A percentile compares a stretch with the other conserved stretches of the same genome.
Conservation (phyloP, 2,329 filamentous ascomycete species). For the Monilinia laxa region DNA sequence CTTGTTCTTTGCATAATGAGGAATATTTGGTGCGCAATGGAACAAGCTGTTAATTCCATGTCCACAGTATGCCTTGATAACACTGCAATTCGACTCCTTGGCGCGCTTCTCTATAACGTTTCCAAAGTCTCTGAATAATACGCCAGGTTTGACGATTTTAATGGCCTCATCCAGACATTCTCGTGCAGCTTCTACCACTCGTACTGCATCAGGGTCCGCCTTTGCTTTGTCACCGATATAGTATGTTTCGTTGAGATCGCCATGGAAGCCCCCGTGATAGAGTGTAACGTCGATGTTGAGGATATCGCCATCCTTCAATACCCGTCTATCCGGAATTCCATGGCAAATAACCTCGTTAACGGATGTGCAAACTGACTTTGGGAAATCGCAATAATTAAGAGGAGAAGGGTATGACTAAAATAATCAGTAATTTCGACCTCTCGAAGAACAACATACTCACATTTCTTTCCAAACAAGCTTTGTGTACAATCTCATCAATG, state of each 20-base stretch:
- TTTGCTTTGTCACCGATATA: conserved; percentile 89
- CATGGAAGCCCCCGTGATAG: conserved; percentile 93
- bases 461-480: conserved; percentile 88
- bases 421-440: conserved; percentile 28
- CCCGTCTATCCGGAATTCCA: conserved; percentile 89
- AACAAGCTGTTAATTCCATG: conserved; percentile 94
- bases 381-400: conserved; percentile 93
- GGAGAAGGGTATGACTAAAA: conserved; percentile 87
- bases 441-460: conserved; percentile 54
- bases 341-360: conserved; percentile 98
- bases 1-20: conserved; percentile 98
- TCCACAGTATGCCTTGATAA: conserved; percentile 93
- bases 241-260: conserved; percentile 97
- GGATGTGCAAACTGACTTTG: conserved; percentile 96
- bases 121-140: conserved; percentile 87
- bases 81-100: conserved; percentile 79
- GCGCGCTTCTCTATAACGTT: conserved; percentile 95
- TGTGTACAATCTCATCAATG: conserved; percentile 92
- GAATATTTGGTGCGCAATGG: conserved; percentile 90
- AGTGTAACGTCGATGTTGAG: conserved; percentile 95
- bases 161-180: conserved; percentile 91
- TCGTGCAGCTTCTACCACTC: conserved; percentile 85
- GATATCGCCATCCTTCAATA: conserved; percentile 89
- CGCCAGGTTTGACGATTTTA: conserved; percentile 87
- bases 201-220: conserved; percentile 80